phyloP scores from a whole-genome alignment of 352 stramenopile species.

The Phytophthora fragariaefolia region DNA sequence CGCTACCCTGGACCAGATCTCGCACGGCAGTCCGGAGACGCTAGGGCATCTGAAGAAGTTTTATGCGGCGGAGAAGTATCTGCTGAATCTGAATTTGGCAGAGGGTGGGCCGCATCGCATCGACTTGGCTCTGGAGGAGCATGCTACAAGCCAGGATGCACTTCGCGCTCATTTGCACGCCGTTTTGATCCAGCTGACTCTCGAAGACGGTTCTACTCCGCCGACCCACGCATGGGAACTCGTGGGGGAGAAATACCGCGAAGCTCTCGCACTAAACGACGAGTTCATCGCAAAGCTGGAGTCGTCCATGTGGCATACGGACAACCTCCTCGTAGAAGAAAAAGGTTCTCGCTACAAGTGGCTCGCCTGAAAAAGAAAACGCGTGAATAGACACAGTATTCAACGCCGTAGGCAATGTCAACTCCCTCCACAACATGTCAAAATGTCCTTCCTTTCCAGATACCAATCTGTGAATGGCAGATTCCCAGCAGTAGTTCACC shows the following conservation, averaged over 20 bases:
- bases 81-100: slow-evolving; percentile 54
- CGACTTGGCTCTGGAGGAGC: slow-evolving; percentile 59
- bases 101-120: slow-evolving; percentile 34
- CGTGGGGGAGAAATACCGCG: slow-evolving; percentile 38
- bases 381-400: slow-evolving; percentile 14
- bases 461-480: background rate
- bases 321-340: slow-evolving; percentile 74
- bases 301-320: slow-evolving; percentile 58
- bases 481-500: background rate
- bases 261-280: slow-evolving; percentile 36
- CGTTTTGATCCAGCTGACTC: slow-evolving; percentile 52
- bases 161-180: slow-evolving; percentile 63
- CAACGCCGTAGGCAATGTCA: background rate
- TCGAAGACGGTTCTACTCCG: slow-evolving; percentile 33
- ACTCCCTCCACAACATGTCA: slow-evolving; percentile 4
- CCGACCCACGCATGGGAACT: slow-evolving; percentile 29
- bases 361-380: slow-evolving; percentile 28
- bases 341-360: slow-evolving; percentile 67
- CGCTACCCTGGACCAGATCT: slow-evolving; percentile 54
- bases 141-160: slow-evolving; percentile 46
- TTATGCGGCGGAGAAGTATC: slow-evolving; percentile 57
- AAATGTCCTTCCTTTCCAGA: slow-evolving; percentile 20
- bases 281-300: slow-evolving; percentile 49
- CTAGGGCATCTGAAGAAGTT: slow-evolving; percentile 52
- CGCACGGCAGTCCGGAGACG: slow-evolving; percentile 42